Conservation (phyloP, 257 asterid genomes). For the Catharanthus roseus region DNA sequence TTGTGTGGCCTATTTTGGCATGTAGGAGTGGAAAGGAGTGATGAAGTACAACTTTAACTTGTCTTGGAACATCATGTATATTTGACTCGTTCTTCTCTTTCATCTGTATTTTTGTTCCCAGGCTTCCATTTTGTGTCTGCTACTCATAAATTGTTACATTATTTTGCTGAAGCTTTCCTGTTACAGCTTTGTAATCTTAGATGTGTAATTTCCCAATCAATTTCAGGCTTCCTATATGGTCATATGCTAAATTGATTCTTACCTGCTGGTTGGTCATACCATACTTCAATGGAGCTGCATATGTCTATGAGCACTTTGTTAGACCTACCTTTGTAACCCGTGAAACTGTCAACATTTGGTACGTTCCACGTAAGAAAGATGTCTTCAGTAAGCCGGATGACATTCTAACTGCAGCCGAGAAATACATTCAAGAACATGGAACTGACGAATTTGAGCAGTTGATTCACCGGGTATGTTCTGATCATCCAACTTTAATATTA, state of each 20-base stretch:
- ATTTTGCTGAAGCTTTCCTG: neutral
- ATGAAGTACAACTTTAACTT: neutral
- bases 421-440: slow-evolving; percentile 64
- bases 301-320: slow-evolving; percentile 72
- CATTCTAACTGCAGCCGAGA: slow-evolving; percentile 75
- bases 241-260: slow-evolving; percentile 70
- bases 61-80: neutral
- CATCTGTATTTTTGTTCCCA: no score
- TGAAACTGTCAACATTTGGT: slow-evolving; percentile 63
- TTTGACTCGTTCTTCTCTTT: no score
- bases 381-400: slow-evolving; percentile 61
- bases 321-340: slow-evolving; percentile 77
- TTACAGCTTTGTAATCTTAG: neutral
- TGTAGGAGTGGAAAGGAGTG: neutral
- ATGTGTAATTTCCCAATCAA: neutral
- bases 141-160: neutral
- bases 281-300: slow-evolving; percentile 92
- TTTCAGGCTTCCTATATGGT: slow-evolving; percentile 95
- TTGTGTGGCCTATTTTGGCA: neutral
- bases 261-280: slow-evolving; percentile 98
- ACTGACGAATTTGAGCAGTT: slow-evolving; percentile 62
- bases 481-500: no score
- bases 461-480: slow-evolving; percentile 53
- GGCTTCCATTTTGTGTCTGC: neutral
- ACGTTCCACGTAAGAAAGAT: slow-evolving; percentile 65